A percentile compares a stretch with the other conserved stretches of the same genome.
phyloP scores from a whole-genome alignment of 257 asterid species.

The Salvia rosmarinus region DNA sequence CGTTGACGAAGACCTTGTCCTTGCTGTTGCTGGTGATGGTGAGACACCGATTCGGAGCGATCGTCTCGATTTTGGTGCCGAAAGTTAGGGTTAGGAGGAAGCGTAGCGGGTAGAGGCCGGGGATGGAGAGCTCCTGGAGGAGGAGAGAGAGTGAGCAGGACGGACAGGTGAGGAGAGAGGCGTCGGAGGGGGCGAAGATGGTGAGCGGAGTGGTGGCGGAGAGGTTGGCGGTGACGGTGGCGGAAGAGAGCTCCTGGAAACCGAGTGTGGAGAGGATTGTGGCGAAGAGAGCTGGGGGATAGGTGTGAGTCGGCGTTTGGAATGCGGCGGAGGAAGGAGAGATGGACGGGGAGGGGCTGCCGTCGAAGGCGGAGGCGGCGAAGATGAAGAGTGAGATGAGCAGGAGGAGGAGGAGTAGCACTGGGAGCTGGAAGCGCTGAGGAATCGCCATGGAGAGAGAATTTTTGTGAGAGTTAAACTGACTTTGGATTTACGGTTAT shows the following conservation, averaged over 20 bases:
- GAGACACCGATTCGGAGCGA: slow-evolving; percentile 70
- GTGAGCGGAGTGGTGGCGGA: slow-evolving; percentile 76
- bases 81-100: slow-evolving; percentile 68
- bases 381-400: slow-evolving; percentile 50
- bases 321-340: slow-evolving; percentile 45
- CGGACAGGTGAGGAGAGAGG: too few relatives aligned
- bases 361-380: slow-evolving; percentile 41
- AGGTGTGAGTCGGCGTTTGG: slow-evolving; percentile 38
- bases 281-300: slow-evolving; percentile 58
- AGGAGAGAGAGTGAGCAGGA: slow-evolving; percentile 70
- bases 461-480: not conserved
- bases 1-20: slow-evolving; percentile 59
- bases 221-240: slow-evolving; percentile 56
- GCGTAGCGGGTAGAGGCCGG: slow-evolving; percentile 68
- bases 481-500: not conserved
- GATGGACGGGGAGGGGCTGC: slow-evolving; percentile 43
- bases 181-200: slow-evolving; percentile 71
- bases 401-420: slow-evolving; percentile 45
- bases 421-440: slow-evolving; percentile 45
- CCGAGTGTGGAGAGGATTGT: slow-evolving; percentile 79
- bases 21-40: slow-evolving; percentile 57
- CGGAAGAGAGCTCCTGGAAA: slow-evolving; percentile 69
- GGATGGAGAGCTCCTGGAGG: slow-evolving; percentile 80
- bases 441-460: slow-evolving; percentile 51
- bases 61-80: slow-evolving; percentile 80